phyloP scores from a whole-genome alignment of 2,329 filamentous ascomycete genomes.

The Nigrospora sphaerica region DNA sequence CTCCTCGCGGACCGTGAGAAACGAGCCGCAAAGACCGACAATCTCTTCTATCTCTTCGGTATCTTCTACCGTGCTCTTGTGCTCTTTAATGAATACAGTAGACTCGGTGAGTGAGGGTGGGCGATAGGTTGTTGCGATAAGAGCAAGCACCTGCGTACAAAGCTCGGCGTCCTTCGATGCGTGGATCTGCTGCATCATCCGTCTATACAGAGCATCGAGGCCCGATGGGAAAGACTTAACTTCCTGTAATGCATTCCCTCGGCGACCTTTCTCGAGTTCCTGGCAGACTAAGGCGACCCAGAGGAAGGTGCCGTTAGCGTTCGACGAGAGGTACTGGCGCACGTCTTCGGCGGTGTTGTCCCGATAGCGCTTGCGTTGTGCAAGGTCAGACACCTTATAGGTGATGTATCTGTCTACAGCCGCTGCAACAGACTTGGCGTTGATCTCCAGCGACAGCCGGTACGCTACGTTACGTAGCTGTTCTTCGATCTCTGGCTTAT shows the following conservation, averaged over 20 bases:
- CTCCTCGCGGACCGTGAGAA: too few species aligned
- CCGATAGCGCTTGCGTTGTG: neutral
- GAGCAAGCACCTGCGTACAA: too few species aligned
- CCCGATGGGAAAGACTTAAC: slow-evolving; percentile 20
- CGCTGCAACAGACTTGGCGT: slow-evolving; percentile 20
- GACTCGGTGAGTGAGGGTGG: slow-evolving; percentile 21
- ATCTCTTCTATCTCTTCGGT: too few species aligned
- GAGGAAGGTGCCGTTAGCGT: too few species aligned
- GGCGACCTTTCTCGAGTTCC: too few species aligned
- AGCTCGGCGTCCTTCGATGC: slow-evolving; percentile 16
- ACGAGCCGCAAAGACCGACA: slow-evolving; percentile 27
- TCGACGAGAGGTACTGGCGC: too few species aligned
- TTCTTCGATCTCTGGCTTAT: slow-evolving; percentile 27
- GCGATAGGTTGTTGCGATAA: too few species aligned
- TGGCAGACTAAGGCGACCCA: too few species aligned
- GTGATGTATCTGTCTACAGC: slow-evolving; percentile 30
- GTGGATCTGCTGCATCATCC: slow-evolving; percentile 27
- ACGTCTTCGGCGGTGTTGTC: neutral
- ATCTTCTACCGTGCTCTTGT: too few species aligned
- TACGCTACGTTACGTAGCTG: slow-evolving; percentile 11
- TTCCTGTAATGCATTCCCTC: slow-evolving; percentile 1
- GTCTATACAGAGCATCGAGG: slow-evolving; percentile 27
- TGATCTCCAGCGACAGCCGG: slow-evolving; percentile 28
- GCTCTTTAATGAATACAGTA: neutral
- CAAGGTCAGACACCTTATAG: slow-evolving; percentile 16